Base-by-base conservation (phyloP, 805 yeast species). In the Schwanniomyces polymorphus region DNA sequence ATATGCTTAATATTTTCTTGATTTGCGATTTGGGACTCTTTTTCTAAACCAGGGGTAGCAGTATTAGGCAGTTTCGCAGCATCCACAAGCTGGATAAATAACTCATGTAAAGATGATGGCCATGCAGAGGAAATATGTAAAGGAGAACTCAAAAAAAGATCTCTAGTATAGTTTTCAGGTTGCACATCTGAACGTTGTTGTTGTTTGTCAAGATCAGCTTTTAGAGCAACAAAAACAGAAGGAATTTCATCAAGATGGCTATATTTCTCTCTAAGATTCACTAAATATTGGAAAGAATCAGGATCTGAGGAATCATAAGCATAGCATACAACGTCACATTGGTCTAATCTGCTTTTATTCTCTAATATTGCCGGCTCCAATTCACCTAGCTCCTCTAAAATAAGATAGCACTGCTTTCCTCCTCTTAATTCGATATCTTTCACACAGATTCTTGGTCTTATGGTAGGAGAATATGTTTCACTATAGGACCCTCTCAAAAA, bases 241-340 rank as follows among this genome's bases (percentile, higher is more conserved):
- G 99, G 99, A 2, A 94, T 68, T 38, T 76, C 75, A 44, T 78
- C 77, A 54, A 85, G 80, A 16, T 85, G 67, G 1, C 83, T 79
- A 57, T 86, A 82, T 51, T 72, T 76, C 27, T 76, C 70, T 11
- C 91, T 70, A n/a, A 91, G 63, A 16, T 86, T 86, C 25, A 87
- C 85, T 44, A 91, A 68, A 60, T 88, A 83, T 45, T 91, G 88
- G 64, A 94, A 94, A 38, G 96, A 88, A 46, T 92, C 96, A 0
- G 99, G 97, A 60, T 94, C 97, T 0, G 97, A 85, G 0, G 97
- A 90, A 62, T 94, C 99, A 65, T 94, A 94, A 0, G 91, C 78
- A 59, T 88, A 78, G 64, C 98, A 94, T 1, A 94, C 62, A 2
- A 91, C 96, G 63, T 94, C 99, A 67, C 98, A 94, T 43, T 86